Evolutionary conservation across 2,329 filamentous ascomycete genomes (phyloP), one percentile per base, ranked within the genome.

Genomic region (Xenoacremonium recifei): DNA sequence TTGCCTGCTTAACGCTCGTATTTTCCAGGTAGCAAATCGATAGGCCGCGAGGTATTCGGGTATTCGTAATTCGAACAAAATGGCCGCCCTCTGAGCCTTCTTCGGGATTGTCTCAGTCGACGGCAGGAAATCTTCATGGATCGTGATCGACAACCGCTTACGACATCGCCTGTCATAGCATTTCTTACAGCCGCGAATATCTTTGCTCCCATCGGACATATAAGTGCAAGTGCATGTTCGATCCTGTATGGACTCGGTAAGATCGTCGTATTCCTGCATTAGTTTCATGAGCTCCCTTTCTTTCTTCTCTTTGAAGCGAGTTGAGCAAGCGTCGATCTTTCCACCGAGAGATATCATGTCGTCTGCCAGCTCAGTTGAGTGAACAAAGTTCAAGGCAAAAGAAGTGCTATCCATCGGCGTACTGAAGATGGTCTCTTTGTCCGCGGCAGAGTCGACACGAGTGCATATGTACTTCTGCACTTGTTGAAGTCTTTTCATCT

Each of bases 61-160:
- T 0, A 76, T 72, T 37, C 70, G 40, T 60, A 80, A 18, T 61
- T 64, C 19, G n/a, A 67, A 65, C 15, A 84, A 72, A 0, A 84
- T 75, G 0, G 69, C 76, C 3, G 51, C 63, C 2, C 49, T 47
- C 1, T 50, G 48, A 0, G 42, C 25, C 4, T 48, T 41, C 1
- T 1, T 2, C 3, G 15, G 7, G 0, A 13, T n/a, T n/a, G 6
- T n/a, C 0, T 21, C 18, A 1, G 41, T 12, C 17, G 55, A 59
- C 1, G 55, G 58, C 5, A 60, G 51, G 12, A 54, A 56, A 6
- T 51, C 51, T 27, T 60, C 58, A 17, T 60, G 55, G 2, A 36
- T 21, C 2, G 17, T 10, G 10, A 61, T 50, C 17, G 21, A 36
- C 4, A 60, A 30, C 9, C 33, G 25, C 1, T 49, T 52, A 6